phyloP scores from a whole-genome alignment of 2,329 filamentous ascomycete species.

The Camillea tinctor region DNA sequence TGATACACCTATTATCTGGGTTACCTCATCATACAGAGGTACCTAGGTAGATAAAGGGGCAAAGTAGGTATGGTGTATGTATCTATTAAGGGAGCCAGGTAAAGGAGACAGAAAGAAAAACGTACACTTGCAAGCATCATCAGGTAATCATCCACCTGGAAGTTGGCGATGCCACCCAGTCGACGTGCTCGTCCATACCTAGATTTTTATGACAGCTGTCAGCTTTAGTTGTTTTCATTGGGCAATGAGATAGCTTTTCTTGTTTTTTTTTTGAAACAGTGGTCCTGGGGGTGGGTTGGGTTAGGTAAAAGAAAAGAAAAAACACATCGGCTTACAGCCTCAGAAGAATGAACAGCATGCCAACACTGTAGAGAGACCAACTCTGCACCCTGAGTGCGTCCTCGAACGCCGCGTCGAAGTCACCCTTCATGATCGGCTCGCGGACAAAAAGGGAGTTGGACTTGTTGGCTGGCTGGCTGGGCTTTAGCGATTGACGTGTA shows the following conservation, averaged over 20 bases:
- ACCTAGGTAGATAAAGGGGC: no score
- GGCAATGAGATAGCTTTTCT: background rate
- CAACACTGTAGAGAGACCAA: slow-evolving; percentile 12
- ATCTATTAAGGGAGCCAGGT: background rate
- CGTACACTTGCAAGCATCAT: slow-evolving; percentile 10
- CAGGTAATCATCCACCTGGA: slow-evolving; percentile 10
- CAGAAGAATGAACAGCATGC: slow-evolving; percentile 7
- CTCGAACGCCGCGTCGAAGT: slow-evolving; percentile 9
- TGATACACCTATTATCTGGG: background rate
- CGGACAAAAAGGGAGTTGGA: background rate
- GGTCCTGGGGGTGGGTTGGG: background rate
- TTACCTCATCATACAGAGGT: background rate
- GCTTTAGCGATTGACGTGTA: background rate
- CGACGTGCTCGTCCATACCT: slow-evolving; percentile 7
- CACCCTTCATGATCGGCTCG: slow-evolving; percentile 4
- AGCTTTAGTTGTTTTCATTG: background rate
- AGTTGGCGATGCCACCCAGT: slow-evolving; percentile 4
- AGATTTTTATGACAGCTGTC: background rate
- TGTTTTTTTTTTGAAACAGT: background rate
- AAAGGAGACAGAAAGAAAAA: background rate
- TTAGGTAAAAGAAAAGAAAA: no score
- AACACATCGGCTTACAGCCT: slow-evolving; percentile 4
- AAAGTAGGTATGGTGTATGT: no score
- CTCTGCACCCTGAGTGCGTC: slow-evolving; percentile 6
- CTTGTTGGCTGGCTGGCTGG: no score